A percentile compares a stretch with the other conserved stretches of the same genome.
Evolutionary conservation across 139 green algal species (phyloP).

Genomic region (Chloropicon primus): DNA sequence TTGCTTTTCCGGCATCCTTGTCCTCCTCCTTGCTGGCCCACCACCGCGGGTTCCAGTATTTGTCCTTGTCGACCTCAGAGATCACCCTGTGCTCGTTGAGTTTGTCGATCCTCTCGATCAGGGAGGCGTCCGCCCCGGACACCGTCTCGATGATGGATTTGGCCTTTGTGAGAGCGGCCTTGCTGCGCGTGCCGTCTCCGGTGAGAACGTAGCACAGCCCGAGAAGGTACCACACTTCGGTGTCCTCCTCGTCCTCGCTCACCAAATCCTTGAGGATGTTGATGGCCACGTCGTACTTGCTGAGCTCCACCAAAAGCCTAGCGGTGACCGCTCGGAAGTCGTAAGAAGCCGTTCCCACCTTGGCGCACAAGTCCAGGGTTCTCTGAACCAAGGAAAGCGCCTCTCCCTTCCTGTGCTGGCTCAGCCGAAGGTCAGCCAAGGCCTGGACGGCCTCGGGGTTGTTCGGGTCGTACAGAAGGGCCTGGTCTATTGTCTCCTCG

Average conservation of each 20-base stretch:
- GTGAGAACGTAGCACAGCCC: slow-evolving; percentile 6
- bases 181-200: neutral
- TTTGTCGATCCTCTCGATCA: slow-evolving; percentile 5
- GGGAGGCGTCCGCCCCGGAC: neutral
- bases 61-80: slow-evolving; percentile 3
- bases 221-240: slow-evolving; percentile 13
- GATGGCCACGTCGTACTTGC: slow-evolving; percentile 4
- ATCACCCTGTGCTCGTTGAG: neutral
- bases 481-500: slow-evolving; percentile 7
- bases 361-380: slow-evolving; percentile 5
- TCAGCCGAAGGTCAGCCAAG: slow-evolving; percentile 10
- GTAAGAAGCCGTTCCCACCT: neutral
- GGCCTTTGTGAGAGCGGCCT: neutral
- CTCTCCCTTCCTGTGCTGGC: slow-evolving; percentile 7
- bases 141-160: slow-evolving; percentile 1
- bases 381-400: slow-evolving; percentile 4
- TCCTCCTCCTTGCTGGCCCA: neutral
- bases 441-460: slow-evolving; percentile 13
- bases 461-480: slow-evolving; percentile 1
- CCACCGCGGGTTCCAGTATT: slow-evolving; percentile 11
- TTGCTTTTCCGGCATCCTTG: neutral
- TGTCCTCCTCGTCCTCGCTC: slow-evolving; percentile 10
- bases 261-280: slow-evolving; percentile 3
- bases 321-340: slow-evolving; percentile 12
- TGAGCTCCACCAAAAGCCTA: slow-evolving; percentile 10